These are phyloP conservation scores for Rhynchosporium agropyri DNA, from an alignment of 2,329 filamentous ascomycete species.

Conservation along the genomic window DNA sequence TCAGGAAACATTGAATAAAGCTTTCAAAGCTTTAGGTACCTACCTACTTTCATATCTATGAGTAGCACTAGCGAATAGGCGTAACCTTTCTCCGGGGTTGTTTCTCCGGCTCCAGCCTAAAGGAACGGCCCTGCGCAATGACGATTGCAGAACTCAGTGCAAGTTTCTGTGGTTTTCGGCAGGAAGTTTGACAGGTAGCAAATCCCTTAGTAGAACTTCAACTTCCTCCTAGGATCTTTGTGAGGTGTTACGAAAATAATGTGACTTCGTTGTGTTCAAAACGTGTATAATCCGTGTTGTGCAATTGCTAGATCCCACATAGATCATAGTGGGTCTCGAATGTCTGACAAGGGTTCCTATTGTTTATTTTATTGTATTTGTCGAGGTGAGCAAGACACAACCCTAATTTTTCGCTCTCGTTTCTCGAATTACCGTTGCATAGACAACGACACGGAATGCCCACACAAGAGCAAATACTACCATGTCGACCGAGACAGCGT, in stretches of 20 bases:
- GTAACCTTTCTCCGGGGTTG: slow-evolving; percentile 25
- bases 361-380: slow-evolving; percentile 13
- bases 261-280: too few relatives aligned
- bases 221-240: too few relatives aligned
- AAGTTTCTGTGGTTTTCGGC: neutral
- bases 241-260: too few relatives aligned
- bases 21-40: slow-evolving; percentile 17
- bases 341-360: neutral
- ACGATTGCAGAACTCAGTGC: slow-evolving; percentile 16
- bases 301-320: neutral
- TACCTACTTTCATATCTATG: neutral
- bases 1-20: slow-evolving; percentile 18
- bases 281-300: too few relatives aligned
- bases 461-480: slow-evolving; percentile 29
- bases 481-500: slow-evolving; percentile 33
- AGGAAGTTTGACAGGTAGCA: neutral
- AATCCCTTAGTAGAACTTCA: too few relatives aligned
- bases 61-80: slow-evolving; percentile 20
- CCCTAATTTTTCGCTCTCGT: slow-evolving; percentile 4
- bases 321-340: neutral
- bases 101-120: slow-evolving; percentile 4
- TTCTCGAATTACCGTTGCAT: neutral
- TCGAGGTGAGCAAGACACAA: slow-evolving; percentile 1
- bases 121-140: slow-evolving; percentile 17
- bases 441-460: slow-evolving; percentile 33